These are phyloP conservation scores for Cytospora leucostoma DNA, from an alignment of 2,329 filamentous ascomycete genomes.

Conservation along the genomic window DNA sequence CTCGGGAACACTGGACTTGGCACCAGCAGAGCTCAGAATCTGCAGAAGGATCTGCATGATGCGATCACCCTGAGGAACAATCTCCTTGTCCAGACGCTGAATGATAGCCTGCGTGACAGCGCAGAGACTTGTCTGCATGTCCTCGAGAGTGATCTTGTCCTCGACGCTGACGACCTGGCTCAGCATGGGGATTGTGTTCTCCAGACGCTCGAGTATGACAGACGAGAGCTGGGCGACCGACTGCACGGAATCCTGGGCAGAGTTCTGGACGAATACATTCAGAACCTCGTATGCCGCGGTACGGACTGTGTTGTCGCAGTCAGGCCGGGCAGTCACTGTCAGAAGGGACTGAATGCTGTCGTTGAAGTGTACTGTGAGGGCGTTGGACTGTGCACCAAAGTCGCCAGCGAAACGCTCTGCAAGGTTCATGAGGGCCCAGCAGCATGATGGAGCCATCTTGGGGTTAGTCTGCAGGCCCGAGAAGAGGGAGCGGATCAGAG, in stretches of 20 bases:
- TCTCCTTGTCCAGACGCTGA: constrained; percentile 85
- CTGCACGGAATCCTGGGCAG: constrained; percentile 80
- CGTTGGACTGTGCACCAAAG: constrained; percentile 72
- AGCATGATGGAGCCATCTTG: constrained; percentile 98
- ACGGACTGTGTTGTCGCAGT: constrained; percentile 84
- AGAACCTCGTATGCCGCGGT: constrained; percentile 97
- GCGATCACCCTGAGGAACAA: constrained; percentile 84
- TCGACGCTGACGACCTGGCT: constrained; percentile 94
- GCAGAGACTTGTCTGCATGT: constrained; percentile 95
- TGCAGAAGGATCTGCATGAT: constrained; percentile 90
- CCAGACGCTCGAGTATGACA: constrained; percentile 86
- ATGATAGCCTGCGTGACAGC: constrained; percentile 92
- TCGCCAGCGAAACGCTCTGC: constrained; percentile 94
- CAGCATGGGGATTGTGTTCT: constrained; percentile 87
- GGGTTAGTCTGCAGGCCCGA: constrained; percentile 84
- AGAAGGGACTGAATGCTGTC: constrained; percentile 85
- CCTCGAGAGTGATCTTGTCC: constrained; percentile 91
- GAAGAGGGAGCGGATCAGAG: constrained; percentile 86
- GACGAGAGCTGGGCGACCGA: constrained; percentile 81
- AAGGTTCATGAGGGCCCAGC: constrained; percentile 98
- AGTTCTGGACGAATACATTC: constrained; percentile 89
- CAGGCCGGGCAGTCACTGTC: constrained; percentile 77
- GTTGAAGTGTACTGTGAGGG: constrained; percentile 89
- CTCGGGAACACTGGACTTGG: constrained; percentile 93
- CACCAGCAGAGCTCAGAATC: constrained; percentile 73